Evolutionary conservation across 805 yeast genomes (phyloP), one percentile per base, ranked within the genome.

Genomic region (Pichia thaimueangensis): DNA sequence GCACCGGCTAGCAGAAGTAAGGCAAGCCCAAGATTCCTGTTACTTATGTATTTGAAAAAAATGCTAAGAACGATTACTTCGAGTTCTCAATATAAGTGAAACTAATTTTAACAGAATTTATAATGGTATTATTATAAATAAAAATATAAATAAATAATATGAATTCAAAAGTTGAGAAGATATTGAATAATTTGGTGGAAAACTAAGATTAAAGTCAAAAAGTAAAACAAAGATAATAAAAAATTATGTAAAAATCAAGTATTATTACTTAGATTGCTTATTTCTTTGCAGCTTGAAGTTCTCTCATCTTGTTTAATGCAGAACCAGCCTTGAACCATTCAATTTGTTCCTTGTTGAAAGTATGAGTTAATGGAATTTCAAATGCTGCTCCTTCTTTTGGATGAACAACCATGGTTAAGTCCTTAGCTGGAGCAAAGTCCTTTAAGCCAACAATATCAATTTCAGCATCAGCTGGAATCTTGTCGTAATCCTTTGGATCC

Each of bases 261-360:
- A n/a, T n/a, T n/a, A 32, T 34, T 20, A 32, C 21, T 28, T 12
- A 30, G 17, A 33, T 38, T 22, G 27, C 21, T 35, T 24, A 43
- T 16, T 16, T 37, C 19, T 16, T 25, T 35, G 25, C 30, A 30
- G 39, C 41, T 51, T 55, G 51, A 43, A 56, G 47, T 39, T 44
- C 48, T 41, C 47, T 42, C 68, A 88, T 86, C 78, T 83, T 86
- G 86, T 93, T 93, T 74, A 93, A 82, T 68, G 98, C 98, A 58
- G 97, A 88, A 75, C 98, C 98, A 61, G 83, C 80, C 79, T 86
- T 91, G 85, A 91, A 91, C 97, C 97, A 91, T 67, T 86, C 97
- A 65, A 91, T 85, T 78, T 91, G 98, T 76, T 93, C 97, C 51
- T 66, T 49, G 78, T 93, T 93, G 79, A 86, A 93, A 53, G 98